Evolutionary conservation across 257 asterid genomes (phyloP), one percentile per base, ranked within the genome.

Genomic region (Vinca minor): DNA sequence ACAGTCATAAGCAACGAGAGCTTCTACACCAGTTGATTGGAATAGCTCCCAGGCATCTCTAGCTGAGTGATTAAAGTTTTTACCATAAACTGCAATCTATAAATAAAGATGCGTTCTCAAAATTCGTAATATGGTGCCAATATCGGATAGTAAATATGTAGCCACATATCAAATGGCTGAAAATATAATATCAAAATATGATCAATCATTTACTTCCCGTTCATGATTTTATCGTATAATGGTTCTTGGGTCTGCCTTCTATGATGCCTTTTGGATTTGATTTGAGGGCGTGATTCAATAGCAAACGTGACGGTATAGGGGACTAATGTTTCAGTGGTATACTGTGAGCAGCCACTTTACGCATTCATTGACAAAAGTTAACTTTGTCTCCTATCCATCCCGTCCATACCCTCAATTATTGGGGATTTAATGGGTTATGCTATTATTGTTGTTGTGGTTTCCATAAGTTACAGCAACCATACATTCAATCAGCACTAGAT

Each of bases 11-110:
- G 97, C 98, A 64, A 93, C 78, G 23, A 93, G 95, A 48, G 98
- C 87, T 81, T 93, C 98, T 5, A 87, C 91, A 17, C 98, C 98
- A 41, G 97, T 89, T 28, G 97, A 89, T 64, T 93, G 97, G 80
- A 93, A 87, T 75, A 89, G 62, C 81, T 93, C 98, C 98, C 98
- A 93, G 0, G 98, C 98, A 69, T 93, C 97, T 84, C 89, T 87
- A 8, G 98, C 98, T 17, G 98, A 93, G 73, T 76, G 87, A 70
- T 93, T 93, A 61, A 89, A 93, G 87, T 78, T 89, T 81, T 89
- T 93, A 38, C 98, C 98, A 73, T 85, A 81, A 29, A 93, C 91
- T 20, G 96, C 97, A 71, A 93, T 93, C 98, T 93, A 81, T 57
- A 63, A 35, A 74, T 8, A 47, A 58, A n/a, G 49, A 49, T 54